A percentile compares a stretch with the other conserved stretches of the same genome.
Evolutionary conservation across 163 green algal genomes (phyloP).

Genomic region (Scenedesmus sp.): DNA sequence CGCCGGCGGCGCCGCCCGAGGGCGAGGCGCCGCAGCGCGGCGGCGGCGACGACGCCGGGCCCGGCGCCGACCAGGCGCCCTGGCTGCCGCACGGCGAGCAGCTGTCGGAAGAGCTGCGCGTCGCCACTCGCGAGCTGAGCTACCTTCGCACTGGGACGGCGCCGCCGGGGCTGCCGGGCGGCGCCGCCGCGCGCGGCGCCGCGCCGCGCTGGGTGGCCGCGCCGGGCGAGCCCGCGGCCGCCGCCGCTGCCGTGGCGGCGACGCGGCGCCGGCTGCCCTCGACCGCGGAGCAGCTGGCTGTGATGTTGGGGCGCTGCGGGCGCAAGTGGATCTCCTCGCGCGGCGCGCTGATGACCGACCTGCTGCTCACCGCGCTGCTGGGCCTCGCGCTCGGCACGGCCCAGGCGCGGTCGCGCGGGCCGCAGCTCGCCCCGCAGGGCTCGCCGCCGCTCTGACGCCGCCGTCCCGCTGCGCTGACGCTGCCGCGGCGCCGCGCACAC

Average conservation of each 20-base stretch:
- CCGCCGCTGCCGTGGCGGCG: background rate
- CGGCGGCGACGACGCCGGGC: no score
- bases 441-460: no score
- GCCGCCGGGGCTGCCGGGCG: no score
- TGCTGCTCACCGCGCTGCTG: constrained; percentile 35
- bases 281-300: background rate
- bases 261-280: background rate
- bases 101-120: background rate
- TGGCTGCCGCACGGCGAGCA: no score
- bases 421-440: no score
- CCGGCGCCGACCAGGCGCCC: no score
- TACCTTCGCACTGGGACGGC: no score
- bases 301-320: background rate
- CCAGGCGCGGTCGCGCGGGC: background rate
- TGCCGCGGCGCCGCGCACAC: background rate
- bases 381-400: background rate
- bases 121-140: no score
- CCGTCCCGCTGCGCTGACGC: no score
- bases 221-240: background rate
- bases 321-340: constrained; percentile 12
- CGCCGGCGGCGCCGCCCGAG: background rate
- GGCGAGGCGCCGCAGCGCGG: background rate
- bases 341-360: constrained; percentile 28
- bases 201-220: no score
- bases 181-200: no score